Percentiles rank a stretch among this genome's conserved stretches.
Evolutionary conservation across 306 rosid genomes (phyloP).

Genomic region (Lathyrus oleraceus): DNA sequence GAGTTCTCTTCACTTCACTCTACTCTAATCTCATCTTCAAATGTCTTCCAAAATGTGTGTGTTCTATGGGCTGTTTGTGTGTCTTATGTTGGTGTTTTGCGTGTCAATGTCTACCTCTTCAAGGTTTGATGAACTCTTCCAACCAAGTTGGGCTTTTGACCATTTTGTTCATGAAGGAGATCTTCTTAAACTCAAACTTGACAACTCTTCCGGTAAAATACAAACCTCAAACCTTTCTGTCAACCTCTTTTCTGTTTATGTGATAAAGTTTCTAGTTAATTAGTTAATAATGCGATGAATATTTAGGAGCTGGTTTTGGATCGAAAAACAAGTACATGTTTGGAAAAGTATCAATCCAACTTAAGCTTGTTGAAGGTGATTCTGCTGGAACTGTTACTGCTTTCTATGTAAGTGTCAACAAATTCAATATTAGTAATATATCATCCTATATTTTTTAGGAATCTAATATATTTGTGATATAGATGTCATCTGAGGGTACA

Average conservation of each 20-base stretch:
- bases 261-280: not conserved
- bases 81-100: constrained; percentile 45
- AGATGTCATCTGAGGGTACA: constrained; percentile 96
- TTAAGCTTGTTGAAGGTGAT: constrained; percentile 87
- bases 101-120: constrained; percentile 47
- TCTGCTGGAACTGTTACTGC: constrained; percentile 97
- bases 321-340: constrained; percentile 84
- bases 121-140: constrained; percentile 77
- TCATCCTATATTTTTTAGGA: too few species aligned
- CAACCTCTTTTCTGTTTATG: not conserved
- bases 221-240: not conserved
- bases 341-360: constrained; percentile 79
- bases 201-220: constrained; percentile 64
- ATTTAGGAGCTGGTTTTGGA: constrained; percentile 81
- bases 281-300: not conserved
- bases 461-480: not conserved
- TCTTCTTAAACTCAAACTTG: constrained; percentile 73
- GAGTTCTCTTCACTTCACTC: constrained; percentile 24
- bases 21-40: not conserved
- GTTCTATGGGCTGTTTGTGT: constrained; percentile 35
- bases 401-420: constrained; percentile 70
- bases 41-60: constrained; percentile 25
- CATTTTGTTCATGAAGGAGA: constrained; percentile 76
- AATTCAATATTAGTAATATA: too few species aligned
- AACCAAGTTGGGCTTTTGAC: constrained; percentile 80